A percentile compares a stretch with the other conserved stretches of the same genome.
These are phyloP conservation scores for Tricholoma furcatifolium DNA, from an alignment of 768 basidiomycete genomes.

Conservation along the genomic window DNA sequence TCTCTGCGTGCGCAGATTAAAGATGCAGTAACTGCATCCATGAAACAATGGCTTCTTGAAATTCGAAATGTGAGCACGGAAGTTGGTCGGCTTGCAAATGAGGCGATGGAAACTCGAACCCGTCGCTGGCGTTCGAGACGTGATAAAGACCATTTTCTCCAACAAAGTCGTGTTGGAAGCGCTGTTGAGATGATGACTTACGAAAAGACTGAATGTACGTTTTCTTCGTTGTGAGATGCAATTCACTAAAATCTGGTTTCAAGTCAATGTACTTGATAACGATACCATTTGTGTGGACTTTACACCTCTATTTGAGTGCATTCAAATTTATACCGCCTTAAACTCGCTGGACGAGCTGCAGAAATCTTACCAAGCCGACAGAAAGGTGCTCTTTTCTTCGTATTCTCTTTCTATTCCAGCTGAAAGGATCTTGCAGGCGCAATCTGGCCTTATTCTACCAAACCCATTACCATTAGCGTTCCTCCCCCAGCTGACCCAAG, in stretches of 20 bases:
- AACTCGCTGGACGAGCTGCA: slow-evolving; percentile 91
- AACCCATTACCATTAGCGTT: slow-evolving; percentile 62
- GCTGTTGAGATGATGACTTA: slow-evolving; percentile 90
- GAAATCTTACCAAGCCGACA: slow-evolving; percentile 93
- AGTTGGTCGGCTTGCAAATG: slow-evolving; percentile 85
- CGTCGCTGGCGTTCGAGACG: slow-evolving; percentile 81
- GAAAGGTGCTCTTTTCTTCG: slow-evolving; percentile 57
- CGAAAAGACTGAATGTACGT: slow-evolving; percentile 92
- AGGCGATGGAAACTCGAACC: slow-evolving; percentile 83
- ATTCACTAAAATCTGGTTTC: slow-evolving; percentile 11
- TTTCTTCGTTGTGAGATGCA: neutral
- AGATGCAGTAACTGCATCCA: slow-evolving; percentile 89
- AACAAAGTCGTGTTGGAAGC: slow-evolving; percentile 79
- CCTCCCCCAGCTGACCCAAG: slow-evolving; percentile 79
- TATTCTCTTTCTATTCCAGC: neutral
- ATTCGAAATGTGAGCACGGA: slow-evolving; percentile 85
- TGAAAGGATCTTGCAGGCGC: slow-evolving; percentile 56
- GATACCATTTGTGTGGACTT: slow-evolving; percentile 89
- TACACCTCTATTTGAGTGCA: slow-evolving; percentile 92
- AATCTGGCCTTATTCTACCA: slow-evolving; percentile 94
- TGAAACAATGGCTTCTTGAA: slow-evolving; percentile 96
- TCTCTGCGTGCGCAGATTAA: slow-evolving; percentile 88
- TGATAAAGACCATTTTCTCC: slow-evolving; percentile 81
- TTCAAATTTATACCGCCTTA: slow-evolving; percentile 92
- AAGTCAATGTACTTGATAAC: slow-evolving; percentile 91